Evolutionary conservation across 1,284 basidiomycete genomes (phyloP), one percentile per base, ranked within the genome.

Genomic region (Neotropicomus parvogracilis): DNA sequence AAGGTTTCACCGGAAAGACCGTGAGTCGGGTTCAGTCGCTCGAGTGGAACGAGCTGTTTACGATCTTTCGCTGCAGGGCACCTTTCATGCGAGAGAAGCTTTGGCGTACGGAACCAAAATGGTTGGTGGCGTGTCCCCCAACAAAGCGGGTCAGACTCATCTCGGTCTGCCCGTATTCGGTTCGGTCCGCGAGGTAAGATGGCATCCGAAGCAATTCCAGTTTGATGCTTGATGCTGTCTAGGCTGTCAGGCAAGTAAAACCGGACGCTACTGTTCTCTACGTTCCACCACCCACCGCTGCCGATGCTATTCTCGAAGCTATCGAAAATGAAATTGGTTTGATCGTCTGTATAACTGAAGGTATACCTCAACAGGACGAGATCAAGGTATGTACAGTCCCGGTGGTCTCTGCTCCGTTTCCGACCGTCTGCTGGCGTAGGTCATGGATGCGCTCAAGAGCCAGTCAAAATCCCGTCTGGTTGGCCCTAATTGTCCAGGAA

Each of bases 1-100:
- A 97, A 69, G 93, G 93, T 43, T 87, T 95, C 67, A 97, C 94
- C 37, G 97, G 97, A 69, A 98, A 97, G 85, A 99, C 95, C 53
- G 94, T 91, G 58, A 62, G 86, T 65, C 16, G 46, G 32, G 13
- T 6, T 20, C 24, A 19, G 46, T 19, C 21, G 27, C 16, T 19
- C 14, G 19, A 33, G 11, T 26, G 24, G 16, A 36, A 44, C 26
- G 37, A 16, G 40, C 47, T n/a, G 24, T 48, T 49, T 49, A 54
- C 52, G 36, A 52, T 40, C n/a, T n/a, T n/a, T 17, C 26, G 16
- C 33, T 34, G 10, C 58, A 97, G 94, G 95, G 87, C 60, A 98
- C 95, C 59, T 99, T 99, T 82, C 97, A 99, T 78, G 85, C 85
- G 56, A 88, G 82, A 67, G 94, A 98, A 72, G 94, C 97, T 40